Base-by-base conservation (phyloP, 495 filamentous ascomycete species). In the Schizothecium vesticola region DNA sequence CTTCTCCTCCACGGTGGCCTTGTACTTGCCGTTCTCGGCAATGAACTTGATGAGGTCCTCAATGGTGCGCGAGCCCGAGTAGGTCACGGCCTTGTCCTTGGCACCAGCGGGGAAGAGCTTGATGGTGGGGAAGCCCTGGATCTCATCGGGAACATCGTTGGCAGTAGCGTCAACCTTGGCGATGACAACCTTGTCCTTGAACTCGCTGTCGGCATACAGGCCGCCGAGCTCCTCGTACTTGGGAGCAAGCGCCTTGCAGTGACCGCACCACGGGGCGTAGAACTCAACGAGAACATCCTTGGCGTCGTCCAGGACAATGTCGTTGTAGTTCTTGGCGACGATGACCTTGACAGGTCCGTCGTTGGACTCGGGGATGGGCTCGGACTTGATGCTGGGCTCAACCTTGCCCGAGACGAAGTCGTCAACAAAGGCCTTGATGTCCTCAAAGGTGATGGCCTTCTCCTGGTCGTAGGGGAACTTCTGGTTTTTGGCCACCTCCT, bases 251-350 rank as follows among this genome's bases (percentile, higher is more conserved):
- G 92, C 90, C 85, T 99, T 99, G 91, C 95, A 99, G 87, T 99
- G 95, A 72, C 95, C 95, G 78, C 96, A 99, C 96, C 95, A 98
- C 56, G 96, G 96, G 25, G 95, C 95, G 79, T 96, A 99, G 86
- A 97, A 99, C 84, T 99, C 95, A 67, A 97, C 86, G 70, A 99
- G 86, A 58, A 99, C 95, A 81, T 99, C 95, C 88, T 98, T 97
- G 70, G 91, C 85, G 77, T 97, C 90, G 73, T 99, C 89, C 33
- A 97, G 86, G 75, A 99, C 94, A 62, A 97, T 79, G 11, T 96
- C 89, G 65, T 97, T 86, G 86, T 97, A 99, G 81, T 87, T 95
- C 80, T 96, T 89, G 76, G 95, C 95, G 62, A 99, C 95, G 67
- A 98, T 88, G 61, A 97, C 88, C 57, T 88, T 89, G 68, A 97